Percentiles rank a stretch among this genome's conserved stretches.
Conservation (phyloP, 352 stramenopile genomes). For the Saprolegnia diclina region DNA sequence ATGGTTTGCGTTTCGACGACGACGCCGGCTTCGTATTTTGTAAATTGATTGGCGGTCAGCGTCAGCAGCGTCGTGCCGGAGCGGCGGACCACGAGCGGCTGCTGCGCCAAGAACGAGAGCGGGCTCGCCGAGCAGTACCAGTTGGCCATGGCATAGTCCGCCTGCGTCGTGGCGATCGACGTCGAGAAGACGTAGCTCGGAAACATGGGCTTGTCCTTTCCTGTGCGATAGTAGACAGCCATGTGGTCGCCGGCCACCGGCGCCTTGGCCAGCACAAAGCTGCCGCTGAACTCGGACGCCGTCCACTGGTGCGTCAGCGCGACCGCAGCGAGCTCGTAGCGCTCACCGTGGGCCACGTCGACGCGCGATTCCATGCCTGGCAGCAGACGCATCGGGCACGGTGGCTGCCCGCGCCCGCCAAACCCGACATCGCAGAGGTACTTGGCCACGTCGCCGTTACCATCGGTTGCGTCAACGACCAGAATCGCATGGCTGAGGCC, state of each 20-base stretch:
- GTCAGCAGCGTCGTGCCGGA: not conserved
- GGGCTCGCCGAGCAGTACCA: conserved; percentile 17
- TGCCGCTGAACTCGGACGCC: not conserved
- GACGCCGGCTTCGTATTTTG: not conserved
- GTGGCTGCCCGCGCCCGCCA: conserved; percentile 15
- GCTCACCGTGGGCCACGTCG: not conserved
- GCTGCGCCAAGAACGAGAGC: not conserved
- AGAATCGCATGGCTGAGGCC: conserved; percentile 15
- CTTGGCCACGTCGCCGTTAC: not conserved
- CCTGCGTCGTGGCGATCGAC: not conserved
- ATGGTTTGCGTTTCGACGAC: not conserved
- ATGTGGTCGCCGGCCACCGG: conserved; percentile 1
- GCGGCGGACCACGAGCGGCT: not conserved
- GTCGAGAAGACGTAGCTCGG: conserved; percentile 24
- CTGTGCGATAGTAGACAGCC: conserved; percentile 14
- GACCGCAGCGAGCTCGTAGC: not conserved
- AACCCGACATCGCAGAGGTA: conserved; percentile 25
- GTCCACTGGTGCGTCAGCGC: not conserved
- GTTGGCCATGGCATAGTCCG: conserved; percentile 23
- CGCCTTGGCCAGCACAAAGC: not conserved
- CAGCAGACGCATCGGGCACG: not conserved
- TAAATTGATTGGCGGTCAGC: not conserved
- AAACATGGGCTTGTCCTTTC: not conserved
- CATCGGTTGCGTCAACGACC: not conserved
- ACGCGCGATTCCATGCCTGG: not conserved